phyloP scores from a whole-genome alignment of 176 grass and related monocot species.

The Ananas comosus region DNA sequence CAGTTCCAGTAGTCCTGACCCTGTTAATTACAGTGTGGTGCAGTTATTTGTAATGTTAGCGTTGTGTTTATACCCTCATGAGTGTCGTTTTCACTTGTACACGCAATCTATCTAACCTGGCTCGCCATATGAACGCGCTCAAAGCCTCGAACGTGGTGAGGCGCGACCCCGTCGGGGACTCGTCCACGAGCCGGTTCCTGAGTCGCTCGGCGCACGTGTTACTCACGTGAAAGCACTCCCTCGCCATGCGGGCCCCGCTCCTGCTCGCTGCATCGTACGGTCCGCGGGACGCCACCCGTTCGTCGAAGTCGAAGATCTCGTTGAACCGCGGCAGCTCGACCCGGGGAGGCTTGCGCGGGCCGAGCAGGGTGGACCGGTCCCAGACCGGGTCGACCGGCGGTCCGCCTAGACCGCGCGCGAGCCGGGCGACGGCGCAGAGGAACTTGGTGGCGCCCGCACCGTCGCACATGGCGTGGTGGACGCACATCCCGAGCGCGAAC shows the following conservation, averaged over 20 bases:
- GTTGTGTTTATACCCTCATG: not conserved
- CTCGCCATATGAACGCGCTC: conserved; percentile 68
- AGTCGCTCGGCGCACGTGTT: conserved; percentile 40
- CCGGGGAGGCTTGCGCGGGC: conserved; percentile 27
- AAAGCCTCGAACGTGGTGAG: conserved; percentile 66
- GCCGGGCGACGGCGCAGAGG: conserved; percentile 31
- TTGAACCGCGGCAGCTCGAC: conserved; percentile 25
- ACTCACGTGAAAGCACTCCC: conserved; percentile 59
- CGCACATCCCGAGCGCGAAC: conserved; percentile 67
- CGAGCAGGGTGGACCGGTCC: conserved; percentile 41
- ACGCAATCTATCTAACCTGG: conserved; percentile 24
- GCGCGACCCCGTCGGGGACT: conserved; percentile 26
- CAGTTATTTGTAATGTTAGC: not conserved
- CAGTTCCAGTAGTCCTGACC: conserved; percentile 25
- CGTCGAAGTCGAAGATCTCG: conserved; percentile 29
- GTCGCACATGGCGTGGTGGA: conserved; percentile 66
- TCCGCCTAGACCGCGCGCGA: conserved; percentile 18
- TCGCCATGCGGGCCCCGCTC: not conserved
- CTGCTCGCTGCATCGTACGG: conserved; percentile 10
- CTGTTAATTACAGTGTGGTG: conserved; percentile 7
- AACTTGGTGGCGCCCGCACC: conserved; percentile 57
- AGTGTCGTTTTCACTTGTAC: not conserved
- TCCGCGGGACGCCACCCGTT: conserved; percentile 11
- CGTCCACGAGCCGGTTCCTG: conserved; percentile 23
- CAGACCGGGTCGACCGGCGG: conserved; percentile 26